Evolutionary conservation across 352 stramenopile species (phyloP), one percentile per base, ranked within the genome.

Genomic region (Globisporangium paroecandrum): DNA sequence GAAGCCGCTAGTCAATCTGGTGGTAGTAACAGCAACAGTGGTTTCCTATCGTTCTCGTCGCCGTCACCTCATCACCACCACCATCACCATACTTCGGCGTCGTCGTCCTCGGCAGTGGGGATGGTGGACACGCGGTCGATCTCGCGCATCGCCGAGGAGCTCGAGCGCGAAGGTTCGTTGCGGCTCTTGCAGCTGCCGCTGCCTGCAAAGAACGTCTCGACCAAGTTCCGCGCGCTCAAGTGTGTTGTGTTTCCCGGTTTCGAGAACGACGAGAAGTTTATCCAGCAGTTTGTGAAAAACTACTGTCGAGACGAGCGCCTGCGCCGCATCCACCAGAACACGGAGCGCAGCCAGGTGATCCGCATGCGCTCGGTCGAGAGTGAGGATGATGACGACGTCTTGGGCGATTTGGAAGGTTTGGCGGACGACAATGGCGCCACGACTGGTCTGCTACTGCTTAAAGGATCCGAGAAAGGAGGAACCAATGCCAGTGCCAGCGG

Each of bases 261-360:
- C 64, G 83, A 93, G 58, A 60, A 90, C 24, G 79, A 94, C 38
- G 81, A 94, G 27, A 24, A 66, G 24, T 90, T 90, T 29, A 83
- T 94, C 34, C 82, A 94, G 67, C 66, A 72, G 0, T 94, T 78
- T 70, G 81, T 93, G 18, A 83, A 90, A 34, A 89, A 91, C 55
- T 94, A 93, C 34, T 87, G 81, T 51, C 81, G 83, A 3, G 82
- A 94, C 57, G 86, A 94, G 55, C 84, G 86, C n/a, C 63, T 92
- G 36, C 74, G 86, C 0, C 83, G 86, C 7, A 83, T 92, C 51
- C 71, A 83, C 34, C 83, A 89, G 27, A 91, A 89, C 49, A 69
- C 71, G 24, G 80, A 86, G 56, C 78, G 79, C 27, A 82, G 73
- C 49, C 68, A 87, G 69, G 75, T 90, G 4, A 76, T 91, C 65